Conservation (phyloP, 106 monocot genomes). For the Apostasia shenzhenica region DNA sequence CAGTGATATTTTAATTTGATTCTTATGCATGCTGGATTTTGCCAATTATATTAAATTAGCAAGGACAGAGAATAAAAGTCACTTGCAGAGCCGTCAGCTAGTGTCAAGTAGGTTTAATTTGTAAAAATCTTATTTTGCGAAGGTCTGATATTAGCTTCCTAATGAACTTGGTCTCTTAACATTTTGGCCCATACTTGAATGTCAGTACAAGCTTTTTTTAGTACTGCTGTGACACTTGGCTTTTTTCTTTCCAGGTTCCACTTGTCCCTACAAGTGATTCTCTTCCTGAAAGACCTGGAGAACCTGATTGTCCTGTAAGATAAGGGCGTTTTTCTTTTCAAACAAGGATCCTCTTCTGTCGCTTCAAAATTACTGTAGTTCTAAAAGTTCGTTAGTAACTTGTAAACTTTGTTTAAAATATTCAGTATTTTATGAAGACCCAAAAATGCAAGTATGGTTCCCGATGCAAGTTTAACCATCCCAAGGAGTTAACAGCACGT, state of each 20-base stretch:
- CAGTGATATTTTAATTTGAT: no score
- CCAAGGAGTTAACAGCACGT: conserved; percentile 25
- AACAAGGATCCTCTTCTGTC: background rate
- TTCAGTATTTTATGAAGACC: conserved; percentile 73
- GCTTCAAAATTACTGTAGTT: background rate
- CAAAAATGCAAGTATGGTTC: conserved; percentile 71
- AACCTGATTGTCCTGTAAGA: conserved; percentile 91
- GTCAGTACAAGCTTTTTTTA: no score
- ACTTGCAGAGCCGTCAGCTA: no score
- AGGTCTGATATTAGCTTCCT: no score
- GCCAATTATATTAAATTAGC: no score
- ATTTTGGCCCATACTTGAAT: no score
- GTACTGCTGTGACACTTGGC: no score
- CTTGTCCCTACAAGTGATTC: conserved; percentile 33
- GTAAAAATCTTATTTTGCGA: no score
- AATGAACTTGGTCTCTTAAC: no score
- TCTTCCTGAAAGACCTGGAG: conserved; percentile 89
- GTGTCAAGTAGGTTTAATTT: no score
- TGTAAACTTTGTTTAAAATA: background rate
- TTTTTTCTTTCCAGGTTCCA: conserved; percentile 43
- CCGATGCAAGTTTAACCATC: conserved; percentile 84
- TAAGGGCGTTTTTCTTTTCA: conserved; percentile 2
- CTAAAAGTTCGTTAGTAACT: background rate
- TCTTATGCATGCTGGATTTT: no score
- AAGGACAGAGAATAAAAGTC: no score